These are phyloP conservation scores for Solanum aculeatissimum DNA, from an alignment of 305 asterid genomes.

Conservation along the genomic window DNA sequence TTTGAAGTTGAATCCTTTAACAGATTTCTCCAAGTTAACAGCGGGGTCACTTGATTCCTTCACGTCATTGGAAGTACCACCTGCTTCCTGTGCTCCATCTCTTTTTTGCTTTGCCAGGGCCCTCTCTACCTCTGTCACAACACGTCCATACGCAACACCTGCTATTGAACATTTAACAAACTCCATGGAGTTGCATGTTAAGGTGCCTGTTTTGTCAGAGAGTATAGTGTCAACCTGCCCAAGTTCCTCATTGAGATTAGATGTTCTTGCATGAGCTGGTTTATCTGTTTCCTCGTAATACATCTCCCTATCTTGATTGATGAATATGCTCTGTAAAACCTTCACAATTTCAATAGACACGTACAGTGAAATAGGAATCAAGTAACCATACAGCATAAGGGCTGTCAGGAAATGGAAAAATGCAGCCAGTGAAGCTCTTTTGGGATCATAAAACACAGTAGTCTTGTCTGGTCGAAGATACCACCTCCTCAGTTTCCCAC, in stretches of 20 bases:
- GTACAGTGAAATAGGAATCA: constrained; percentile 86
- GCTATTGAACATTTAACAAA: constrained; percentile 86
- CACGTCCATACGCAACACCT: constrained; percentile 84
- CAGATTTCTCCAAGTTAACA: constrained; percentile 20
- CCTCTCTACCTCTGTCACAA: constrained; percentile 89
- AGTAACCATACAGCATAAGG: constrained; percentile 86
- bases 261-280: constrained; percentile 92
- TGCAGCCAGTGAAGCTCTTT: constrained; percentile 47
- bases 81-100: constrained; percentile 20
- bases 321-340: constrained; percentile 73
- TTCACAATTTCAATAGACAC: constrained; percentile 92
- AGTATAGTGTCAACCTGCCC: constrained; percentile 82
- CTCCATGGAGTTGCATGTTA: constrained; percentile 98
- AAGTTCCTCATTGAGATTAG: constrained; percentile 92
- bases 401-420: constrained; percentile 82
- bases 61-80: constrained; percentile 9
- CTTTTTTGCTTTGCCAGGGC: constrained; percentile 62
- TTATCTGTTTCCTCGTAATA: constrained; percentile 71
- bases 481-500: constrained; percentile 66
- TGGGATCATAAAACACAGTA: constrained; percentile 46
- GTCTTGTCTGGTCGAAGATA: constrained; percentile 71
- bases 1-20: constrained; percentile 78
- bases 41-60: constrained; percentile 9
- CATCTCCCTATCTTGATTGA: constrained; percentile 82
- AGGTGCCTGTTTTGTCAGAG: constrained; percentile 94